Base-by-base conservation (phyloP, 345 rosid species). In the Lepidium aucheri region DNA sequence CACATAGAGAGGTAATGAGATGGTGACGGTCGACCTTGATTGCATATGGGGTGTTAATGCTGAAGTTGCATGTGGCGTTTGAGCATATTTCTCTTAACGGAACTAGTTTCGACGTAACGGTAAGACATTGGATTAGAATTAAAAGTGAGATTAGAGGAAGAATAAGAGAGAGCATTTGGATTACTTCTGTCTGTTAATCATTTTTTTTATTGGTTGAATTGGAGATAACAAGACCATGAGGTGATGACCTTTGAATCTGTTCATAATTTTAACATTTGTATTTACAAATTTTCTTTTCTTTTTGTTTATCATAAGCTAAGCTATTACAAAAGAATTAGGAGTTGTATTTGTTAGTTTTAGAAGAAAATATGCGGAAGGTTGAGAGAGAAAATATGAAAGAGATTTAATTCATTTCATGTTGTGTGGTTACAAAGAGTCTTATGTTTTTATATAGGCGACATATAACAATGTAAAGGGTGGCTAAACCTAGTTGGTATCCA, bases 51-150 rank as follows among this genome's bases (percentile, higher is more conserved):
- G 54, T 52, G 53, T 69, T 69, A 18, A 53, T 13, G 42, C 83
- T 60, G 76, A 52, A 76, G 65, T 70, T 79, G 16, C 81, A 83
- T 40, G 55, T 72, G 41, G 70, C 72, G 59, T 63, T 55, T 32
- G 43, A 55, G 58, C 76, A 78, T 4, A 74, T 17, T 36, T 63
- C 66, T 2, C 51, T 59, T 22, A 73, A 26, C 5, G 67, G 76
- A 30, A 73, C 35, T 16, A 67, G 67, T 52, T 73, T 72, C 2
- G 76, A 73, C n/a, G 42, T 18, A 58, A 55, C 44, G 60, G 40
- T 39, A 67, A 43, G 50, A 15, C 38, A 54, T 10, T 47, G 69
- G 62, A 73, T n/a, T 42, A 33, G 72, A 70, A 64, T 32, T 22
- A 72, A 57, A 22, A 72, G 10, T 64, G 76, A 64, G 15, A 64